Percentiles rank a stretch among this genome's conserved stretches.
Evolutionary conservation across 2,329 filamentous ascomycete species (phyloP).

Genomic region (Elsinoe australis): DNA sequence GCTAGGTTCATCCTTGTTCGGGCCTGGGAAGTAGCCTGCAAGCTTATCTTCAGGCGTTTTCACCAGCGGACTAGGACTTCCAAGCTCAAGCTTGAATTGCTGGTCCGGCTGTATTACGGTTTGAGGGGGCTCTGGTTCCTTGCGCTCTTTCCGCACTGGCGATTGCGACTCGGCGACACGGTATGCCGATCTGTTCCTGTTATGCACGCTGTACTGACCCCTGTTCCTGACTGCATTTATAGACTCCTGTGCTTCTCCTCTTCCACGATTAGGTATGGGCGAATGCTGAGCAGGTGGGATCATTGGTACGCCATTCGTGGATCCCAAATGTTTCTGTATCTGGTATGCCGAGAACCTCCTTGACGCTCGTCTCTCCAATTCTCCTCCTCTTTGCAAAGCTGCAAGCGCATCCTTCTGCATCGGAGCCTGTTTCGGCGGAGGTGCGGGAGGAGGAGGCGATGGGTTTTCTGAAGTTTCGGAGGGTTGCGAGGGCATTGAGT

Average conservation of each 20-base stretch:
- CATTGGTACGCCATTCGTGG: constrained; percentile 74
- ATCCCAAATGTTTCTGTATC: constrained; percentile 86
- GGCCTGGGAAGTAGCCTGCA: constrained; percentile 23
- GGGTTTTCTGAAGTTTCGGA: constrained; percentile 32
- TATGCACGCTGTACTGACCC: constrained; percentile 48
- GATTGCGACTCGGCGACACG: constrained; percentile 50
- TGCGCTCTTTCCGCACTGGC: constrained; percentile 46
- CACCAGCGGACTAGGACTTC: constrained; percentile 43
- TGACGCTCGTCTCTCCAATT: constrained; percentile 85
- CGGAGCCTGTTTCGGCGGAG: constrained; percentile 71
- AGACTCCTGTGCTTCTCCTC: constrained; percentile 74
- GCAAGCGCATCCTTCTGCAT: constrained; percentile 84
- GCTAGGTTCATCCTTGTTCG: constrained; percentile 16
- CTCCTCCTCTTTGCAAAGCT: constrained; percentile 82
- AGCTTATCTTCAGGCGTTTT: constrained; percentile 63
- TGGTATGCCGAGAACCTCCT: constrained; percentile 93
- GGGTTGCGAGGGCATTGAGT: constrained; percentile 38
- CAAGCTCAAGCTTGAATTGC: constrained; percentile 25
- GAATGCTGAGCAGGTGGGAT: constrained; percentile 71
- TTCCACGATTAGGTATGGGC: constrained; percentile 79
- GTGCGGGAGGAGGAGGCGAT: constrained; percentile 56
- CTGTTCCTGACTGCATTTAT: constrained; percentile 62
- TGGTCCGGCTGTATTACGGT: constrained; percentile 28
- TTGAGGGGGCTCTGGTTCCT: constrained; percentile 53
- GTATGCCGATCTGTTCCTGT: constrained; percentile 45